Base-by-base conservation (phyloP, 495 filamentous ascomycete genomes). In the Aspergillus heteromorphus region DNA sequence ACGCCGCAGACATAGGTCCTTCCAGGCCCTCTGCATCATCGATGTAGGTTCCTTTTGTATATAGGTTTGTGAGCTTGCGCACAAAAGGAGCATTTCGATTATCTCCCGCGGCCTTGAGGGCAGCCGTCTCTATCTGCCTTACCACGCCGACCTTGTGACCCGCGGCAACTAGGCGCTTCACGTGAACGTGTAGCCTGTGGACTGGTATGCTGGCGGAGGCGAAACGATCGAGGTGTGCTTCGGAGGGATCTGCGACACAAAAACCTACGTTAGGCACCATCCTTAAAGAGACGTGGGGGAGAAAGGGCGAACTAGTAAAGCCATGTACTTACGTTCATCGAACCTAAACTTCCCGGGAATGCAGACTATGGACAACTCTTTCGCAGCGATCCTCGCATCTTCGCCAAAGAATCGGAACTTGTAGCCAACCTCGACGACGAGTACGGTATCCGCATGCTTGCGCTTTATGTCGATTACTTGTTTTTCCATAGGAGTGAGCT, bases 341-440 rank as follows among this genome's bases (percentile, higher is more conserved):
- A 89, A 99, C 60, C 95, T 74, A 60, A 92, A 84, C 64, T 96
- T 99, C 8, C 93, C 93, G 0, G 93, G 93, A 59, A 97, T 97
- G 63, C 93, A 99, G 31, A 97, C 88, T 61, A 99, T 97, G 53
- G 87, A 87, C 54, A 99, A 73, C 65, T 92, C 91, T 65, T 93
- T 96, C 6, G 91, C 87, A 14, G 93, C 95, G 51, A 84, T 80
- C 52, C 91, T 81, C 6, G 93, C 93, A 75, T 99, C 93, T 63
- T 97, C 92, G n/a, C 95, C 93, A 62, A 95, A 96, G 75, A 99
- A 96, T 40, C 86, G 82, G 74, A 93, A 99, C 67, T 99, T 99
- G 67, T 99, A 99, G 23, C 93, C 93, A 5, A 99, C 93, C 63
- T 99, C 91, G 17, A 97, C 83, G 2, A 96, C 83, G 36, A 99